phyloP scores from a whole-genome alignment of 1,284 basidiomycete genomes.

The Caloboletus firmus region DNA sequence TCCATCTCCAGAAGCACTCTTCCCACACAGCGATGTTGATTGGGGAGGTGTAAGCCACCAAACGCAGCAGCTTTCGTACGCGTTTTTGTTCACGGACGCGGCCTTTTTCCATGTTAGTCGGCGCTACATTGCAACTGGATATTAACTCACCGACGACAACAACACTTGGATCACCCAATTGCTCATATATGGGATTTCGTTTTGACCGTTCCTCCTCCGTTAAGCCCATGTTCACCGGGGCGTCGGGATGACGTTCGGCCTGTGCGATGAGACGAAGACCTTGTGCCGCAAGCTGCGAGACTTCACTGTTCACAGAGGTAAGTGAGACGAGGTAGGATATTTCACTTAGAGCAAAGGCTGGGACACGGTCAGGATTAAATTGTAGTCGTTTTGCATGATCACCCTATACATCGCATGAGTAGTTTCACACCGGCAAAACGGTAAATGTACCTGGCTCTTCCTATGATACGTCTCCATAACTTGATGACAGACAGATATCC shows the following conservation, averaged over 20 bases:
- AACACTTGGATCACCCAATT: conserved; percentile 71
- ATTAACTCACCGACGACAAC: conserved; percentile 60
- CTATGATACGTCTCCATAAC: conserved; percentile 56
- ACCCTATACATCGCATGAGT: conserved; percentile 33
- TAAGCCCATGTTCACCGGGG: conserved; percentile 48
- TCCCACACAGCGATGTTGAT: conserved; percentile 78
- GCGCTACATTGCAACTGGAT: background rate
- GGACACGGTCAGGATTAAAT: conserved; percentile 48
- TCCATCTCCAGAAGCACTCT: conserved; percentile 75
- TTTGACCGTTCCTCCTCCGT: conserved; percentile 63
- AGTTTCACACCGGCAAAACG: background rate
- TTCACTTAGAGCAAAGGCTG: conserved; percentile 66
- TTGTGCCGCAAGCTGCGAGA: conserved; percentile 67
- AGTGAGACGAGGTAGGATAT: conserved; percentile 70
- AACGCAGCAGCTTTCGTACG: conserved; percentile 68
- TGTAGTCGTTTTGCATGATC: conserved; percentile 51
- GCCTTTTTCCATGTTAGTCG: conserved; percentile 36
- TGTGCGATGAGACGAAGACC: conserved; percentile 66
- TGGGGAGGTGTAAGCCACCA: conserved; percentile 61
- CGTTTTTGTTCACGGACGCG: conserved; percentile 81
- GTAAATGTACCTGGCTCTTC: conserved; percentile 45
- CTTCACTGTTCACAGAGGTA: conserved; percentile 62
- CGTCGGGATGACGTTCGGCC: conserved; percentile 59
- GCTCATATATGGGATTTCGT: conserved; percentile 71
- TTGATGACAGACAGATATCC: conserved; percentile 61